Percentiles rank a stretch among this genome's conserved stretches.
Evolutionary conservation across 2,329 filamentous ascomycete genomes (phyloP).

Genomic region (Clonostachys rhizophaga): DNA sequence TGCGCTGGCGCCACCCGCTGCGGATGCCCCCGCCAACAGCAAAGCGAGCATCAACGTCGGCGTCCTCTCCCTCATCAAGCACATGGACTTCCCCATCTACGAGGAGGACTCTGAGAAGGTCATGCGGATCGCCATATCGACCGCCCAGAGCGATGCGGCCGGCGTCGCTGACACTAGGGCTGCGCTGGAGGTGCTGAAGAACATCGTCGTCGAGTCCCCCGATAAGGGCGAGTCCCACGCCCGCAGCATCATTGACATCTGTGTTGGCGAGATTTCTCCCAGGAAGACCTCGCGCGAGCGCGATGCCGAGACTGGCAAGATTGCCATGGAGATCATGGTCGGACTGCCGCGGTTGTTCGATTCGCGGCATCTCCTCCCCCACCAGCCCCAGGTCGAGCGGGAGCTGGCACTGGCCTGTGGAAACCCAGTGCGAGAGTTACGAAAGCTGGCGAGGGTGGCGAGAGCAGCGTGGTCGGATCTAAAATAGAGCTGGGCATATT

Average conservation of each 20-base stretch:
- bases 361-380: constrained; percentile 35
- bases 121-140: constrained; percentile 42
- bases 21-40: constrained; percentile 15
- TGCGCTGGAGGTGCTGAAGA: constrained; percentile 41
- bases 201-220: constrained; percentile 39
- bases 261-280: constrained; percentile 29
- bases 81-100: constrained; percentile 46
- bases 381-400: constrained; percentile 36
- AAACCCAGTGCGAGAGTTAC: constrained; percentile 46
- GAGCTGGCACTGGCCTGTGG: constrained; percentile 47
- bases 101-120: constrained; percentile 42
- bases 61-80: constrained; percentile 41
- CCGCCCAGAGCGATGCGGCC: constrained; percentile 32
- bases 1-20: constrained; percentile 17
- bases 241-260: constrained; percentile 40
- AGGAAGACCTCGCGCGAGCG: constrained; percentile 5
- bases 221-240: constrained; percentile 41
- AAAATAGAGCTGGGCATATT: constrained; percentile 6
- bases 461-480: constrained; percentile 42
- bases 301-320: constrained; percentile 33
- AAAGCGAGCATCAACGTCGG: constrained; percentile 39
- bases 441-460: constrained; percentile 42
- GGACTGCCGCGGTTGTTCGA: constrained; percentile 44
- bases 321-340: constrained; percentile 41
- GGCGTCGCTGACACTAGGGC: constrained; percentile 35